Conservation (phyloP, 1,139 yeast genomes). For the Hansenula sp. region DNA sequence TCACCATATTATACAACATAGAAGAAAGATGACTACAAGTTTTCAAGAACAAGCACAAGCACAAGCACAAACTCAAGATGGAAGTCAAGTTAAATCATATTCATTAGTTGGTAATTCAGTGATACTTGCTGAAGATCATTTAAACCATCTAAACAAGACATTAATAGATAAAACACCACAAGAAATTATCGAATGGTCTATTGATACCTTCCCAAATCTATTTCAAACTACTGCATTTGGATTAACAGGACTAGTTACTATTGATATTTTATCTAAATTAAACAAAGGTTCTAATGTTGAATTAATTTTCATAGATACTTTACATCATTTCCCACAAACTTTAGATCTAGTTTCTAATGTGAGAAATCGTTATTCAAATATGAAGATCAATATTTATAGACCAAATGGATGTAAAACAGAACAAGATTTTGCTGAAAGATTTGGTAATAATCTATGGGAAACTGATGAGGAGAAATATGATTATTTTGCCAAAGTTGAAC, state of each 20-base stretch:
- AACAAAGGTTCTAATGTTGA: conserved; percentile 49
- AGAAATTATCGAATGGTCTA: conserved; percentile 79
- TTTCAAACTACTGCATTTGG: conserved; percentile 96
- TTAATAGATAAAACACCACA: conserved; percentile 57
- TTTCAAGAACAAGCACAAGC: not conserved
- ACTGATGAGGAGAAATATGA: conserved; percentile 79
- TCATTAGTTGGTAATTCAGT: conserved; percentile 13
- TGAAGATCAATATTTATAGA: conserved; percentile 41
- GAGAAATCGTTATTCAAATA: conserved; percentile 48
- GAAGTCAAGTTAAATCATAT: not conserved
- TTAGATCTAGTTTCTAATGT: conserved; percentile 65
- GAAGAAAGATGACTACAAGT: not conserved
- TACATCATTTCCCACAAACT: conserved; percentile 93
- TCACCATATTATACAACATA: not conserved
- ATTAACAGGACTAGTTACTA: conserved; percentile 81
- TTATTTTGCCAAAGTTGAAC: conserved; percentile 87
- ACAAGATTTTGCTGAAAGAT: conserved; percentile 57
- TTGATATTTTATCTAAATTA: conserved; percentile 75
- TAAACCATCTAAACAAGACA: conserved; percentile 60
- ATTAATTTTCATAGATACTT: conserved; percentile 82
- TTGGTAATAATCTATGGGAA: conserved; percentile 85
- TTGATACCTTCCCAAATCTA: conserved; percentile 72
- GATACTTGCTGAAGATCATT: conserved; percentile 42
- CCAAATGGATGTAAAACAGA: conserved; percentile 59
- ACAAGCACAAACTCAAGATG: not conserved